These are phyloP conservation scores for Cynara cardunculus DNA, from an alignment of 129 eudicot species.

Conservation along the genomic window DNA sequence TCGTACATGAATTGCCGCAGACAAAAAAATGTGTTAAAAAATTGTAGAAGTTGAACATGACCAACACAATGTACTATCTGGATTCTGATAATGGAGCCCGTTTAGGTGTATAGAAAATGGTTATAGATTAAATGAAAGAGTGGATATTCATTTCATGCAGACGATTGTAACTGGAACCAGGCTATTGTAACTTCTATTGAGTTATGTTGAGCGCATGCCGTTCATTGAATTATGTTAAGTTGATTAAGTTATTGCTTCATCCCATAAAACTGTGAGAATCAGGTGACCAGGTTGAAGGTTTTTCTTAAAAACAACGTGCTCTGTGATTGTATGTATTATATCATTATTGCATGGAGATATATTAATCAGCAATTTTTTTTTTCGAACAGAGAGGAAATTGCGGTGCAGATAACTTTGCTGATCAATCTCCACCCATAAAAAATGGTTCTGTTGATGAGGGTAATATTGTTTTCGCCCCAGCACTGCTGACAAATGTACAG, in stretches of 20 bases:
- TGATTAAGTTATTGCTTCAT: not conserved
- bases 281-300: not conserved
- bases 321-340: not conserved
- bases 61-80: not conserved
- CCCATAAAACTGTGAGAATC: not conserved
- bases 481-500: conserved; percentile 38
- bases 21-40: not conserved
- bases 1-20: not conserved
- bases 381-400: conserved; percentile 51
- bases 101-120: not conserved
- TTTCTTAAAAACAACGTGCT: not conserved
- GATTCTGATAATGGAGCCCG: conserved; percentile 9
- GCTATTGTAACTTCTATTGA: conserved; percentile 1
- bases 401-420: conserved; percentile 55
- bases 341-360: not conserved
- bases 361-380: not conserved
- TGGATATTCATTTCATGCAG: not conserved
- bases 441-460: conserved; percentile 44
- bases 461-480: conserved; percentile 32
- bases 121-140: not conserved
- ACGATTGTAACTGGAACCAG: not conserved
- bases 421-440: conserved; percentile 49
- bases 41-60: not conserved
- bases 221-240: not conserved
- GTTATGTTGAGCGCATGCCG: not conserved